Base-by-base conservation (phyloP, 2,329 filamentous ascomycete genomes). In the Pezicula rhizophila region DNA sequence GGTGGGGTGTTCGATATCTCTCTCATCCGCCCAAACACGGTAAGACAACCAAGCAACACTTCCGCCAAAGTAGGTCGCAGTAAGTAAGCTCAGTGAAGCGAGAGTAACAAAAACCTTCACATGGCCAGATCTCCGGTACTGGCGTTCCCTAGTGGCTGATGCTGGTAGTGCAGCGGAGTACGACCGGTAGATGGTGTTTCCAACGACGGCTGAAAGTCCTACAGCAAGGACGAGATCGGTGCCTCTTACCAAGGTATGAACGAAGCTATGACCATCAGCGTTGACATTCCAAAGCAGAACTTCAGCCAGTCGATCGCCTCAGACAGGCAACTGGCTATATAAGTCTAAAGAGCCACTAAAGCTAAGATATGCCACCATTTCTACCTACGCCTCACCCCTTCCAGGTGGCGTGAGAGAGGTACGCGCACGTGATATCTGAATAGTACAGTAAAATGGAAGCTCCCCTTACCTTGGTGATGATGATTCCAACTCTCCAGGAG, bases 21-120 rank as follows among this genome's bases (percentile, higher is more conserved):
- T 65, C 40, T 67, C 57, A 42, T 67, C 60, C n/a, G 70, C 73
- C 76, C 77, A 79, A 28, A 69, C 63, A 37, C 68, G 63, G 61
- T 79, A 79, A 3, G 74, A 77, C 15, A 73, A 59, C 5, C 66
- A 62, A 45, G 70, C 70, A 57, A 73, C 73, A 26, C 61, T 57
- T 33, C 70, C 61, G 41, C 69, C 67, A 54, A 74, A 70, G 52
- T 72, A 74, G 3, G 65, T 66, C 4, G 74, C 70, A 1, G 68
- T 60, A 1, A 61, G 61, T 23, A 79, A 59, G 47, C 75, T 76
- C n/a, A 71, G 48, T 20, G 69, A 44, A 5, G 74, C 70, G n/a
- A 79, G 64, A 20, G 63, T 45, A 0, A 67, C 63, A 61, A 79
- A 77, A 18, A 69, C 45, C 14, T 62, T 60, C 18, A 66, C 54